Conservation (phyloP, 768 basidiomycete genomes). For the Flagelloscypha sp. region DNA sequence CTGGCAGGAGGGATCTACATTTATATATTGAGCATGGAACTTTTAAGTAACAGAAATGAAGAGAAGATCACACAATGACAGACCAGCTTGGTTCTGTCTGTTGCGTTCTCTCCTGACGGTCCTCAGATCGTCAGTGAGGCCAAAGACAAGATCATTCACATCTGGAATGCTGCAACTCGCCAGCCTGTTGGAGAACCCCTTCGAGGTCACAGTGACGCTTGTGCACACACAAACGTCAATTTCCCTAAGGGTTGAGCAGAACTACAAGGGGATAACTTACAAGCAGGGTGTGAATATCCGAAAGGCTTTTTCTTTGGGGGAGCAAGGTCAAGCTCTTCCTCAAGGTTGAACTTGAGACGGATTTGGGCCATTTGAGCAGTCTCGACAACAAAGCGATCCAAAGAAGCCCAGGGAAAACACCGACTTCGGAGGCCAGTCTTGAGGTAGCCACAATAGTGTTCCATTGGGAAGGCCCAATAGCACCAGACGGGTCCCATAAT, state of each 20-base stretch:
- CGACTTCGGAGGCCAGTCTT: constrained; percentile 14
- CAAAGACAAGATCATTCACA: neutral
- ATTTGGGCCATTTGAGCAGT: constrained; percentile 20
- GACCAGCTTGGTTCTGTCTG: too few species aligned
- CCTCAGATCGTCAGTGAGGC: too few species aligned
- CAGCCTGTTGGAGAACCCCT: neutral
- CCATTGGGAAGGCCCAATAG: constrained; percentile 28
- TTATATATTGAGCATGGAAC: neutral
- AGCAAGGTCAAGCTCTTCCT: constrained; percentile 16
- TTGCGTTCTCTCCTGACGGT: too few species aligned
- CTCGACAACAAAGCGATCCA: constrained; percentile 18
- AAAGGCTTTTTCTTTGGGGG: neutral
- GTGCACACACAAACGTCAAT: neutral
- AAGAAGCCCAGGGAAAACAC: constrained; percentile 19
- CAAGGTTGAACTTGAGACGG: constrained; percentile 17
- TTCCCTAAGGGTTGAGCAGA: neutral
- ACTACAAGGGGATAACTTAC: constrained; percentile 5
- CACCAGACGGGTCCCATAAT: constrained; percentile 24
- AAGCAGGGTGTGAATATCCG: constrained; percentile 7
- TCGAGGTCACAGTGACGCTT: neutral
- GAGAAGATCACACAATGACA: too few species aligned
- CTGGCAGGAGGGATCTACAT: constrained; percentile 19
- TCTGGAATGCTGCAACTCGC: neutral
- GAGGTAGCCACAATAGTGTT: constrained; percentile 24
- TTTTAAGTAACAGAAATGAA: too few species aligned